These are phyloP conservation scores for Trichosporon ovoides DNA, from an alignment of 1,284 basidiomycete species.

Conservation along the genomic window DNA sequence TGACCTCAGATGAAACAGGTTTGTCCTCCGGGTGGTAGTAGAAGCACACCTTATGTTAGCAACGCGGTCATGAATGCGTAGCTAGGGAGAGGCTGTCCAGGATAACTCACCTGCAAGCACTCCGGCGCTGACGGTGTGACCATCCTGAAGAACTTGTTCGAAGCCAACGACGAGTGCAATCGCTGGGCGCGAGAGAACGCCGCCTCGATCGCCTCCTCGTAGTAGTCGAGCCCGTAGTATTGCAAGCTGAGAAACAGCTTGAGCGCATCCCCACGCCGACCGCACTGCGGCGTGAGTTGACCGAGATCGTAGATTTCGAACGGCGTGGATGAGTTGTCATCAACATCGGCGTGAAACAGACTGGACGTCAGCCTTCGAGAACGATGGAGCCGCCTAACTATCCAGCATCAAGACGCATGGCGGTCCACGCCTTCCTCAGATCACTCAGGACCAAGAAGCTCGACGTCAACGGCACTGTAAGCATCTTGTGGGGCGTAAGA, in stretches of 20 bases:
- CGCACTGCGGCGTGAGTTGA: constrained; percentile 43
- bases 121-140: constrained; percentile 18
- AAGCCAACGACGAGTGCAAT: constrained; percentile 15
- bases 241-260: constrained; percentile 49
- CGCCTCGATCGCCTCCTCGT: constrained; percentile 35
- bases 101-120: constrained; percentile 20
- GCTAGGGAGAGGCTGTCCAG: neutral
- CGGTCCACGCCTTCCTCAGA: constrained; percentile 30
- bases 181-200: constrained; percentile 28
- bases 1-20: neutral
- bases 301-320: constrained; percentile 32
- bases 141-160: constrained; percentile 12
- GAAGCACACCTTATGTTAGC: constrained; percentile 26
- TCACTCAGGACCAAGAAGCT: constrained; percentile 46
- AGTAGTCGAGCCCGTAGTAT: constrained; percentile 39
- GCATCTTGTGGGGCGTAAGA: constrained; percentile 50
- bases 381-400: constrained; percentile 28
- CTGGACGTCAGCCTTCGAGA: constrained; percentile 7
- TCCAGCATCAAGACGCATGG: constrained; percentile 46
- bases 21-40: constrained; percentile 21
- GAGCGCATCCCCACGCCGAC: constrained; percentile 46
- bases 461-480: constrained; percentile 48
- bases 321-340: constrained; percentile 8
- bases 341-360: constrained; percentile 47
- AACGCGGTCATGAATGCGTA: too few relatives aligned